phyloP scores from a whole-genome alignment of 2,329 filamentous ascomycete species.

The Epichloe uncinata region DNA sequence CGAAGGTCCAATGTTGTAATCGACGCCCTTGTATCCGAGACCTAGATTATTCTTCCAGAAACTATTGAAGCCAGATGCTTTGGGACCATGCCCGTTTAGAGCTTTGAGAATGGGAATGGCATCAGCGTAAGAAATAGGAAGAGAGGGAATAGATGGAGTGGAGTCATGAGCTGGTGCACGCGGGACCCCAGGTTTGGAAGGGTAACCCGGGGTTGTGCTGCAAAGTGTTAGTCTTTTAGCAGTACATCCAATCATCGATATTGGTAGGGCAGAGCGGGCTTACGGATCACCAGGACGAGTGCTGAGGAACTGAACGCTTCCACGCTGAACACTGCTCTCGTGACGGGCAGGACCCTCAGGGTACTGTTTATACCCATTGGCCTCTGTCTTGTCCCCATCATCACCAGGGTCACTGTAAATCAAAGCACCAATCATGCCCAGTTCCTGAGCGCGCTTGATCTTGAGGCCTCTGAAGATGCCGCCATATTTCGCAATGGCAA shows the following conservation, averaged over 20 bases:
- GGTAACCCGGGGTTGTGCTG: slow-evolving; percentile 78
- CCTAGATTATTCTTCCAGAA: slow-evolving; percentile 60
- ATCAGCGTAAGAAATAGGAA: slow-evolving; percentile 81
- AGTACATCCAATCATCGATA: not conserved
- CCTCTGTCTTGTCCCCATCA: slow-evolving; percentile 68
- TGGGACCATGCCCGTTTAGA: slow-evolving; percentile 77
- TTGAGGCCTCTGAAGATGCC: slow-evolving; percentile 81
- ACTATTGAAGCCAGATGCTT: slow-evolving; percentile 58
- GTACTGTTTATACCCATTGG: slow-evolving; percentile 67
- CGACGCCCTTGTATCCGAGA: slow-evolving; percentile 63
- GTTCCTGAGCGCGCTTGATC: slow-evolving; percentile 79
- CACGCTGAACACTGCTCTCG: slow-evolving; percentile 79
- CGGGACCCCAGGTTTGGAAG: slow-evolving; percentile 78
- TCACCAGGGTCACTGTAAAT: slow-evolving; percentile 85
- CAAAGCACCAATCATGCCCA: slow-evolving; percentile 76
- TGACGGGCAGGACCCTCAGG: slow-evolving; percentile 79
- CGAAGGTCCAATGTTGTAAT: slow-evolving; percentile 77
- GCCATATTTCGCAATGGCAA: slow-evolving; percentile 78
- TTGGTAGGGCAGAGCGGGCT: slow-evolving; percentile 2
- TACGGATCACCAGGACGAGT: slow-evolving; percentile 55
- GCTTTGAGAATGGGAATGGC: slow-evolving; percentile 79
- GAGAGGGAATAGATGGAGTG: slow-evolving; percentile 75
- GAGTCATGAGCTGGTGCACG: slow-evolving; percentile 55
- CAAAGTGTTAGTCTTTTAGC: not conserved
- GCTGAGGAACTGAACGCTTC: slow-evolving; percentile 73